A percentile compares a stretch with the other conserved stretches of the same genome.
Evolutionary conservation across 768 basidiomycete genomes (phyloP).

Genomic region (Galerina sulciceps): DNA sequence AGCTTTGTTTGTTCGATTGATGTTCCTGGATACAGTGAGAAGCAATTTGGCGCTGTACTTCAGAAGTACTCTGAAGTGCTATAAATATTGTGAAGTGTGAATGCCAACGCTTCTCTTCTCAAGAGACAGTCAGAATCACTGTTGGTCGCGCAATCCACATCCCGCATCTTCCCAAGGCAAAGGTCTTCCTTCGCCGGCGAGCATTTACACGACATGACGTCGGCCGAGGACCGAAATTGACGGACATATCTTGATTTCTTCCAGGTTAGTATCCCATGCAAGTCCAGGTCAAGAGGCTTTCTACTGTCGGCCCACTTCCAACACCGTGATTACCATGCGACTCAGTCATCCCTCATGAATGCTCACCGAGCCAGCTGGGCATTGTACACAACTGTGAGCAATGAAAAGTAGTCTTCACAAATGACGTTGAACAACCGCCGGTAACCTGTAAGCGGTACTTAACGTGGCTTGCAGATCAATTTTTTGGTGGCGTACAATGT

Average conservation of each 20-base stretch:
- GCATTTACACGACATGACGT: not conserved
- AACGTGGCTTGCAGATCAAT: slow-evolving; percentile 10
- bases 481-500: slow-evolving; percentile 15
- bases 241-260: not conserved
- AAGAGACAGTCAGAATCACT: slow-evolving; percentile 1
- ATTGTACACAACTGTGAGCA: no score
- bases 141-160: not conserved
- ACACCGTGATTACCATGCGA: not conserved
- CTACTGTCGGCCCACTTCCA: slow-evolving; percentile 1
- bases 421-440: slow-evolving; percentile 5
- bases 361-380: not conserved
- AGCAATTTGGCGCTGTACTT: slow-evolving; percentile 5
- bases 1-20: slow-evolving; percentile 9
- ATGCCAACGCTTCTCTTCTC: not conserved
- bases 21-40: slow-evolving; percentile 10
- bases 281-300: slow-evolving; percentile 1
- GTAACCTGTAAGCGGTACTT: slow-evolving; percentile 7
- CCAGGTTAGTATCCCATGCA: not conserved
- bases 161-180: slow-evolving; percentile 3
- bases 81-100: slow-evolving; percentile 2
- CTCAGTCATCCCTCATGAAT: not conserved
- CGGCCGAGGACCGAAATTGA: not conserved
- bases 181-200: not conserved
- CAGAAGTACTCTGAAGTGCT: not conserved
- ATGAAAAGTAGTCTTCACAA: no score